Base-by-base conservation (phyloP, 495 filamentous ascomycete species). In the Bathelium albidoporum region DNA sequence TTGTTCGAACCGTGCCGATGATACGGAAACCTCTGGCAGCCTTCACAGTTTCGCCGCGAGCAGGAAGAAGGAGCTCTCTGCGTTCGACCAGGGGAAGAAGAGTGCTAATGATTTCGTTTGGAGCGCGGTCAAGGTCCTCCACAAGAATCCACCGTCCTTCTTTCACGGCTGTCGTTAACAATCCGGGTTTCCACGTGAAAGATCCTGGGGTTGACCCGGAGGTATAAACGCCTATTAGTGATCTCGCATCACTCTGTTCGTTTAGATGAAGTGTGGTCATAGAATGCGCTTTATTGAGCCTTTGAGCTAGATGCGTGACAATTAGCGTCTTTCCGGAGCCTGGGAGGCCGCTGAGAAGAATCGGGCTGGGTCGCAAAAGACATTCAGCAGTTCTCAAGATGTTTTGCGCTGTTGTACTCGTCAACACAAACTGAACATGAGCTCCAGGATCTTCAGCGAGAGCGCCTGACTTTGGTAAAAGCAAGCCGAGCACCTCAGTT, bases 91-190 rank as follows among this genome's bases (percentile, higher is more conserved):
- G 81, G 1, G 95, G 93, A 32, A 97, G 78, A 41, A 99, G 82
- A 2, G 89, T 89, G 70, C 91, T 91, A 72, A 97, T 88, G 58
- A 97, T 87, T 72, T 97, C 94, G 62, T 87, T 91, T n/a, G 95
- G 92, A 20, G 94, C 95, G 59, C 93, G 88, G 72, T 99, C 89
- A 31, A 99, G 80, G 72, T 99, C 95, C 76, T 99, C 95, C 61
- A 99, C 92, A 62, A 97, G 77, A 4, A 99, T 85, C 95, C 94
- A 97, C 70, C 91, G 83, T 49, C 95, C 95, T 76, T 97, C 93
- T 71, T 80, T 85, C 1, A 96, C 90, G 16, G 95, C 95, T 41
- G 90, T 95, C 0, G 93, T 96, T 64, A 99, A 77, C 14, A 97
- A 88, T 74, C 95, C 95, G n/a, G 94, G 84, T 59, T 87, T 85